phyloP scores from a whole-genome alignment of 495 filamentous ascomycete genomes.

The Hyaloscypha finlandica region DNA sequence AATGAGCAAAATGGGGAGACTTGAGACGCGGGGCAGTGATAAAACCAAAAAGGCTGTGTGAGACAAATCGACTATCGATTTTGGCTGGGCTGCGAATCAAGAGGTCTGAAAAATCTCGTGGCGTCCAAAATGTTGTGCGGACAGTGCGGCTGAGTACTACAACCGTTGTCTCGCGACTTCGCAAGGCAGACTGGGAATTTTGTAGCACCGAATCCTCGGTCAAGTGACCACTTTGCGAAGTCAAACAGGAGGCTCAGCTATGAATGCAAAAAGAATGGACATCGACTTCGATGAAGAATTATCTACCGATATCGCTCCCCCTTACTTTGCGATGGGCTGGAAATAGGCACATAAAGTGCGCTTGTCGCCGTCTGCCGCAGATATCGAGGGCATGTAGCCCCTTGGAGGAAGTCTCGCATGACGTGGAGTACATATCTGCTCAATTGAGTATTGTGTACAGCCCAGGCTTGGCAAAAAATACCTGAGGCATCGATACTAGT shows the following conservation, averaged over 20 bases:
- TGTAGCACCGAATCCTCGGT: background rate
- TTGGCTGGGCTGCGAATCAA: background rate
- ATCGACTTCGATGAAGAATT: background rate
- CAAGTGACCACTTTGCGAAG: background rate
- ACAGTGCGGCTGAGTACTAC: background rate
- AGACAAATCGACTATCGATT: slow-evolving; percentile 3
- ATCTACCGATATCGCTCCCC: background rate
- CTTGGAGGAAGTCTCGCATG: background rate
- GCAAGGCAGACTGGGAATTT: background rate
- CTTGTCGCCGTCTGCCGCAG: background rate
- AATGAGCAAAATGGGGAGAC: background rate
- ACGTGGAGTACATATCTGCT: background rate
- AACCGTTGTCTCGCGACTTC: background rate
- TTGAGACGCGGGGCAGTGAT: background rate
- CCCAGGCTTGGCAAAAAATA: no score
- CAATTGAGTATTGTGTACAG: background rate
- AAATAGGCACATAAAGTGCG: background rate
- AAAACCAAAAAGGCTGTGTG: slow-evolving; percentile 8
- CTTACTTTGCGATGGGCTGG: slow-evolving; percentile 1
- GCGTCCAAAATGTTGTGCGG: slow-evolving; percentile 5
- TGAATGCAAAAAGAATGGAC: background rate
- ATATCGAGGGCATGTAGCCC: background rate
- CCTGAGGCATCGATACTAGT: no score
- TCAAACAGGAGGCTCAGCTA: slow-evolving; percentile 1
- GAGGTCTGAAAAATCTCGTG: background rate